A percentile compares a stretch with the other conserved stretches of the same genome.
phyloP scores from a whole-genome alignment of 1,284 basidiomycete species.

The Cutaneotrichosporon spelunceum region DNA sequence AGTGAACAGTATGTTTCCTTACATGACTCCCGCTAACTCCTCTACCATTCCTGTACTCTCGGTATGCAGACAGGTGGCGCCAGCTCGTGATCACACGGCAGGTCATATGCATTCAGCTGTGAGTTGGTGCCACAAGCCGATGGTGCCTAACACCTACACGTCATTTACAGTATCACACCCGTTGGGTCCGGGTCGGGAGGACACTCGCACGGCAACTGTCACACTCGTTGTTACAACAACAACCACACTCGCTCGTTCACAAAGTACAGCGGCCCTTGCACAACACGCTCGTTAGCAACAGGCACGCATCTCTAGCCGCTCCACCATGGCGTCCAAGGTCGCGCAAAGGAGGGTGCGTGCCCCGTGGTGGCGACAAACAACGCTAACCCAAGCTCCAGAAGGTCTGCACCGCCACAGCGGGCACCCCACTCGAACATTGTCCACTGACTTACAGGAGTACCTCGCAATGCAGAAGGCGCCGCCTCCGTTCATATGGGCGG shows the following conservation, averaged over 20 bases:
- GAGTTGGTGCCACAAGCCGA: not conserved
- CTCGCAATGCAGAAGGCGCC: constrained; percentile 88
- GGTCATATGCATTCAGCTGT: not conserved
- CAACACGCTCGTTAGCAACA: not conserved
- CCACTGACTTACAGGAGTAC: constrained; percentile 66
- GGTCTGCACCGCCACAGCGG: constrained; percentile 22
- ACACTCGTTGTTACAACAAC: not conserved
- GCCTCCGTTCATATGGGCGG: constrained; percentile 89
- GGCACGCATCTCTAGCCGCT: too few species aligned
- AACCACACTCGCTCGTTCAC: not conserved
- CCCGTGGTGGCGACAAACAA: not conserved
- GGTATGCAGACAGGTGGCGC: not conserved
- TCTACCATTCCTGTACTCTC: not conserved
- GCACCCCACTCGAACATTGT: not conserved
- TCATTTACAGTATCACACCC: not conserved
- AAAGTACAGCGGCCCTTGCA: not conserved
- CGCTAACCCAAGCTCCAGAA: constrained; percentile 41
- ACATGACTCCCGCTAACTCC: not conserved
- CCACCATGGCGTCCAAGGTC: constrained; percentile 51
- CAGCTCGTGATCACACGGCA: not conserved
- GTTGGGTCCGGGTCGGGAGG: not conserved
- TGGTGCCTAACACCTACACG: not conserved
- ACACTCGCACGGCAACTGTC: not conserved
- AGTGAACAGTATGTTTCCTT: not conserved
- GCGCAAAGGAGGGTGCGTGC: constrained; percentile 51